phyloP scores from a whole-genome alignment of 495 filamentous ascomycete species.

The Oidiodendron maius region DNA sequence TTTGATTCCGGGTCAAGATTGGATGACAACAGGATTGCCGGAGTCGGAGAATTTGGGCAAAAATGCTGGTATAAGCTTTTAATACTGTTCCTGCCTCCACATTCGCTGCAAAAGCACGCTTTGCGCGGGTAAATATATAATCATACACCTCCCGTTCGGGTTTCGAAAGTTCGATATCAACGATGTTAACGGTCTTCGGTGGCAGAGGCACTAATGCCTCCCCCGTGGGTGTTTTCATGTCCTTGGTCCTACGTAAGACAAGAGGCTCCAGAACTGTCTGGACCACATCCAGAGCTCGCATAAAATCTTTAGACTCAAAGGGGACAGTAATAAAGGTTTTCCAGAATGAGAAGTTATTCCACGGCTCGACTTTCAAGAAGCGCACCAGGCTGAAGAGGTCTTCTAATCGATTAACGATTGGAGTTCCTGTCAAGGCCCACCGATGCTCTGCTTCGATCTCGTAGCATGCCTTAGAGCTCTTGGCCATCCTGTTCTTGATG shows the following conservation, averaged over 20 bases:
- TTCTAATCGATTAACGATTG: conserved; percentile 93
- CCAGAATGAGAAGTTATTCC: conserved; percentile 99
- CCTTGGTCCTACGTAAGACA: conserved; percentile 91
- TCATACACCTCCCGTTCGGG: conserved; percentile 88
- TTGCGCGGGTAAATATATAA: conserved; percentile 76
- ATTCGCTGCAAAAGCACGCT: conserved; percentile 75
- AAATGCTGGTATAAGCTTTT: conserved; percentile 92
- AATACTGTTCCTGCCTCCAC: conserved; percentile 87
- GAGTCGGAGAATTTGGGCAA: conserved; percentile 91
- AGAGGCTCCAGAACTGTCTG: conserved; percentile 94
- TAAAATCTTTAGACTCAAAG: conserved; percentile 90
- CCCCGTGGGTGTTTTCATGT: conserved; percentile 94
- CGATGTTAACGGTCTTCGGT: conserved; percentile 72
- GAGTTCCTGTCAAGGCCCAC: conserved; percentile 93
- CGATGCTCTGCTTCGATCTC: conserved; percentile 78
- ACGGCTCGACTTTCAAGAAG: conserved; percentile 90
- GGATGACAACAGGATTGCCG: conserved; percentile 95
- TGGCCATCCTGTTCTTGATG: conserved; percentile 86
- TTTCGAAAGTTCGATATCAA: conserved; percentile 77
- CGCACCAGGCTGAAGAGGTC: conserved; percentile 93
- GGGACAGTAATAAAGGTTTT: conserved; percentile 96
- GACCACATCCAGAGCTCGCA: conserved; percentile 91
- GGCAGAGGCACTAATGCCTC: conserved; percentile 80
- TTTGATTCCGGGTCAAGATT: conserved; percentile 75
- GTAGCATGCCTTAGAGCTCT: conserved; percentile 90